Base-by-base conservation (phyloP, 345 rosid species). In the Rubroshorea leprosula region DNA sequence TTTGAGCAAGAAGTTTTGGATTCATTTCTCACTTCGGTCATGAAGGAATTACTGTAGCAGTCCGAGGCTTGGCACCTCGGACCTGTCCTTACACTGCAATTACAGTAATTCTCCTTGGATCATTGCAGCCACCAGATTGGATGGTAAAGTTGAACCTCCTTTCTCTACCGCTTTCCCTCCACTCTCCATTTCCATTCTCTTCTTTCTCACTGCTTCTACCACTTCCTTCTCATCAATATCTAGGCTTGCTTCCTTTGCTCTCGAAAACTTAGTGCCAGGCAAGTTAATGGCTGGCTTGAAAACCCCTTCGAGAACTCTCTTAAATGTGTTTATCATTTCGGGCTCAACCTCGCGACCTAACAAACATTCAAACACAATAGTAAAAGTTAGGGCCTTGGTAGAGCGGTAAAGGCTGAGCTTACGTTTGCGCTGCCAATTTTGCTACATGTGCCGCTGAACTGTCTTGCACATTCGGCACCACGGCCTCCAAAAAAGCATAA, bases 231-330 rank as follows among this genome's bases (percentile, higher is more conserved):
- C n/a, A n/a, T n/a, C 75, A 48, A 87, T 71, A 74, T 75, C 87
- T 43, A 43, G 22, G 60, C 96, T 82, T 26, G 96, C 87, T 64
- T 71, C 82, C 80, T 70, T 80, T 0, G 89, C 91, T 58, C 77
- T 68, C 0, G 67, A 78, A 64, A 82, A 80, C 60, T 55, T 84
- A n/a, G 81, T 69, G n/a, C 82, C 75, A 0, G 85, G 95, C 57
- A 84, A 63, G 20, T 59, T 72, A 48, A 84, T 19, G 0, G 89
- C 68, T 3, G 78, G 69, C 24, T 83, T 77, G 43, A 87, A 84
- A 21, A 81, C 87, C 25, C 91, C 95, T 64, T 87, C 91, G 51
- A 84, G 52, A 23, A 84, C 86, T 47, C 80, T 80, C 73, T 84
- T 91, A 47, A 82, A 87, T 14, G 62, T 69, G 26, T 57, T 66